Conservation (phyloP, 2,329 filamentous ascomycete genomes). For the Fusarium veterinarium region DNA sequence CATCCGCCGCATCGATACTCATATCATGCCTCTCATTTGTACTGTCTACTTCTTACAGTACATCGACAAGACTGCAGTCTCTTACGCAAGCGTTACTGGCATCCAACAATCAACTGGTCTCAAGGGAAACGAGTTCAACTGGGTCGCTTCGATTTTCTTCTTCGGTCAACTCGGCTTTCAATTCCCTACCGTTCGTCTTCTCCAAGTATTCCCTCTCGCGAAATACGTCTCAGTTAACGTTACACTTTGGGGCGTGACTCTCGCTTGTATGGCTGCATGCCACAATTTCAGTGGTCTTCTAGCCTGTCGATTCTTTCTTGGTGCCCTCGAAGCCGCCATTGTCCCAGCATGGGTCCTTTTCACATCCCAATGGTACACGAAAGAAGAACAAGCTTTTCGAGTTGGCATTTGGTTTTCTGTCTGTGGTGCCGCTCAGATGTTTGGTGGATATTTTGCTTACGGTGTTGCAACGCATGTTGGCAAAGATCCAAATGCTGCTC, state of each 20-base stretch:
- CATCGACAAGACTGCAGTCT: constrained; percentile 44
- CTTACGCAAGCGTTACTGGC: constrained; percentile 41
- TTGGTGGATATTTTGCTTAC: constrained; percentile 39
- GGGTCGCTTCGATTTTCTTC: constrained; percentile 48
- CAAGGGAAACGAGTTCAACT: constrained; percentile 56
- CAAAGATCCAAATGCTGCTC: constrained; percentile 9
- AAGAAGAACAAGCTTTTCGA: constrained; percentile 35
- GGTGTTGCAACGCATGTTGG: constrained; percentile 35
- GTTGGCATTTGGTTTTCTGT: constrained; percentile 39
- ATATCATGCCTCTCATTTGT: constrained; percentile 42
- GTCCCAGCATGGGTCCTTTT: constrained; percentile 26
- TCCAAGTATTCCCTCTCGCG: constrained; percentile 41
- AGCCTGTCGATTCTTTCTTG: constrained; percentile 6
- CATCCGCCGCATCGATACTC: constrained; percentile 34
- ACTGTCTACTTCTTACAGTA: constrained; percentile 42
- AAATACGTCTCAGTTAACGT: background rate
- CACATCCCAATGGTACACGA: constrained; percentile 39
- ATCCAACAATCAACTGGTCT: constrained; percentile 49
- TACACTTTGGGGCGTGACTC: background rate
- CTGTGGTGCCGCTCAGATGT: constrained; percentile 35
- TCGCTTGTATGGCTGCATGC: constrained; percentile 1
- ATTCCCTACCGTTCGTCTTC: constrained; percentile 52
- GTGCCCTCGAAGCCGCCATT: background rate
- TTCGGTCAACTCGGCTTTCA: constrained; percentile 52
- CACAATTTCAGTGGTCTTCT: background rate